Conservation (phyloP, 129 eudicot species). For the Erigeron canadensis region DNA sequence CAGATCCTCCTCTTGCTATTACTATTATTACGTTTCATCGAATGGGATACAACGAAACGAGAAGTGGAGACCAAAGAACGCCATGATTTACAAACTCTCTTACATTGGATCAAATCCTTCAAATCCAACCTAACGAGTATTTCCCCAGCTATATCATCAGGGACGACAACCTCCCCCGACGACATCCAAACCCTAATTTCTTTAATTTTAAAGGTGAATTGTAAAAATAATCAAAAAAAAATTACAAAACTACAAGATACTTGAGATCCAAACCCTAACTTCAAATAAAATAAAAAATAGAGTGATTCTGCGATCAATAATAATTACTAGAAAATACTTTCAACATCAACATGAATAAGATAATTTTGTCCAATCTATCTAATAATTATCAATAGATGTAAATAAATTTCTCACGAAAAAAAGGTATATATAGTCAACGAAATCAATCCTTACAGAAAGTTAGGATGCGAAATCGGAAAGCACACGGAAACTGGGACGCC, state of each 20-base stretch:
- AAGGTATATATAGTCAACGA: not conserved
- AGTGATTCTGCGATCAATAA: too few species aligned
- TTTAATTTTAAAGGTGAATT: too few species aligned
- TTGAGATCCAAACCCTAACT: too few species aligned
- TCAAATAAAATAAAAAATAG: too few species aligned
- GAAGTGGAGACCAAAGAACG: not conserved
- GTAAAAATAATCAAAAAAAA: too few species aligned
- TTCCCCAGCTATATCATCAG: not conserved
- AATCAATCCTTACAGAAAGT: not conserved
- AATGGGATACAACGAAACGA: not conserved
- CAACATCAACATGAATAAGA: too few species aligned
- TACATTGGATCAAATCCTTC: not conserved
- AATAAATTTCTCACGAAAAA: not conserved
- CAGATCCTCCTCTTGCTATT: not conserved
- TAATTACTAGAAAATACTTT: too few species aligned
- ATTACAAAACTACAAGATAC: too few species aligned
- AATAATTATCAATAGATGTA: too few species aligned
- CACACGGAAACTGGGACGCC: conserved; percentile 27
- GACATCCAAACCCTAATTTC: not conserved
- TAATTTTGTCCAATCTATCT: too few species aligned
- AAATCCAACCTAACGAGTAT: not conserved
- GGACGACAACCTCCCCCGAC: not conserved
- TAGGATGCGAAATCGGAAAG: conserved; percentile 12
- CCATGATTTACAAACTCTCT: not conserved
- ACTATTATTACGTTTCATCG: not conserved